Base-by-base conservation (phyloP, 768 basidiomycete species). In the Calocybe gangraenosa region DNA sequence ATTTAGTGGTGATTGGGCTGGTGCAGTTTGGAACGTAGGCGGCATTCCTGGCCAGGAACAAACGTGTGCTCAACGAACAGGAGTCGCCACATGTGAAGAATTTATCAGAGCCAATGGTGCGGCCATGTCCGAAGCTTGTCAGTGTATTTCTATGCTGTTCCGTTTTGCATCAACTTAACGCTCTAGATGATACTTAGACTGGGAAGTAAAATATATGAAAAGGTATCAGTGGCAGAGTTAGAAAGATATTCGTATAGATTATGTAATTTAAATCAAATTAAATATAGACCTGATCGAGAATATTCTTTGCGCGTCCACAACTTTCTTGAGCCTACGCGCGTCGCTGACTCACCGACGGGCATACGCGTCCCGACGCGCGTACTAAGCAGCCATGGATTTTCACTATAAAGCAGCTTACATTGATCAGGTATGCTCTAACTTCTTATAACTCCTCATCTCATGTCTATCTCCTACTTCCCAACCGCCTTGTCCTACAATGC, bases 1-100 rank as follows among this genome's bases (percentile, higher is more conserved):
- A 39, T 50, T 53, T 34, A 85, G 89, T 55, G 92, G 92, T 48
- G 88, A 94, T 53, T 97, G 92, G 93, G 92, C 92, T 9, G 80
- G 82, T 38, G 68, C 67, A 37, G 84, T 79, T n/a, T 97, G 93
- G 93, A 68, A 65, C 39, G 50, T 56, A 18, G 65, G 83, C 40
- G 89, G 89, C 22, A 75, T 84, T 42, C 88, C 87, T 14, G 92
- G 92, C 41, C 92, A 94, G 67, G 80, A 79, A 14, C 78, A 86
- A 61, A 92, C 87, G 62, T 97, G 93, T 57, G 88, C 89, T 13
- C 69, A 81, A 54, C 74, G 77, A 53, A 97, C 93, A 11, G 92
- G 91, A 32, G 82, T 81, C 62, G 68, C 84, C 19, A 87, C 84
- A 3, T 97, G 93, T 54, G 74, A 82, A 41, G 79, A 80, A 11